phyloP scores from a whole-genome alignment of 129 eudicot species.

The Escallonia rubra region DNA sequence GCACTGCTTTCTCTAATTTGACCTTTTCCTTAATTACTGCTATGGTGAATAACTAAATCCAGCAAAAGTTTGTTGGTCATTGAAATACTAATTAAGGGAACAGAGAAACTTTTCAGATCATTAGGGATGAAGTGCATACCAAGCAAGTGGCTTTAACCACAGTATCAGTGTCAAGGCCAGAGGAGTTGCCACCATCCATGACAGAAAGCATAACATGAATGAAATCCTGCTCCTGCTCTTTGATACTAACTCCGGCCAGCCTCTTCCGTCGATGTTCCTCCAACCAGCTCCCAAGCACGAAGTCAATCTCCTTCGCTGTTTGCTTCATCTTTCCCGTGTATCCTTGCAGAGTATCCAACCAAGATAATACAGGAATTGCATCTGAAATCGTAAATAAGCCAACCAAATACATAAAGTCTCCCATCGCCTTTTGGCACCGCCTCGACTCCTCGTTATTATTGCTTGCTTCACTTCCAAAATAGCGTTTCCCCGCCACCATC shows the following conservation, averaged over 20 bases:
- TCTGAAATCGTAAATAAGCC: constrained; percentile 8
- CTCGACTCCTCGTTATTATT: neutral
- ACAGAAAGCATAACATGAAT: constrained; percentile 1
- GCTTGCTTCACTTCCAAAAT: neutral
- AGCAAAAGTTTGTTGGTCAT: no score
- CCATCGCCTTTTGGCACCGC: neutral
- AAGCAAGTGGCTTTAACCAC: constrained; percentile 17
- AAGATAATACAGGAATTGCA: neutral
- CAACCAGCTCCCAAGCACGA: neutral
- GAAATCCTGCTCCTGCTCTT: constrained; percentile 1
- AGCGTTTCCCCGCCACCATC: constrained; percentile 3
- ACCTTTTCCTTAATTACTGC: no score
- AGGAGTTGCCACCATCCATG: neutral
- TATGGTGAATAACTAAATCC: no score
- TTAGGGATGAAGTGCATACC: neutral
- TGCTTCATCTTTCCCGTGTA: constrained; percentile 5
- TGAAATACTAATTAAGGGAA: no score
- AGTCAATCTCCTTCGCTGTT: constrained; percentile 2
- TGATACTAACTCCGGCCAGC: neutral
- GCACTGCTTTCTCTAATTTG: no score
- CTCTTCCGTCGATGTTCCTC: constrained; percentile 2
- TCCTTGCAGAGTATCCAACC: constrained; percentile 1
- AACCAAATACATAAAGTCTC: neutral
- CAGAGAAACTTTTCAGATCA: no score
- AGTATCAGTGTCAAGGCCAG: constrained; percentile 7